Percentiles rank a stretch among this genome's conserved stretches.
Evolutionary conservation across 495 filamentous ascomycete species (phyloP).

Genomic region (Penicillium goetzii): DNA sequence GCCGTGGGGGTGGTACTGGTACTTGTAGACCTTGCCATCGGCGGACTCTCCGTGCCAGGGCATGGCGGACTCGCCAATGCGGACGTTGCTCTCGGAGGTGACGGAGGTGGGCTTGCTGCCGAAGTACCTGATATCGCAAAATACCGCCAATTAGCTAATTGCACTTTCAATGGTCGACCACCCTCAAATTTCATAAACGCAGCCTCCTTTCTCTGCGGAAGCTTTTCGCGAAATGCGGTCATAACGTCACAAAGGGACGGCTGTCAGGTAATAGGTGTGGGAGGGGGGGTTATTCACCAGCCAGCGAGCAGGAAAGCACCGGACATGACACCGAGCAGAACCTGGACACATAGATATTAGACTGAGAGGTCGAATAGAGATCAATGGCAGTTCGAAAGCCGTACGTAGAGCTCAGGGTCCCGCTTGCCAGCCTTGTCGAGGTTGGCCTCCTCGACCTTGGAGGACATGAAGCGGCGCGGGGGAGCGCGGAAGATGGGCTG

Average conservation of each 20-base stretch:
- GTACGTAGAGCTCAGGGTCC: slow-evolving; percentile 83
- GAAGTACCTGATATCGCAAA: slow-evolving; percentile 48
- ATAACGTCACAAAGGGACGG: slow-evolving; percentile 23
- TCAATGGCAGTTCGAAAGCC: slow-evolving; percentile 29
- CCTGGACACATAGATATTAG: slow-evolving; percentile 53
- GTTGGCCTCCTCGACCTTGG: slow-evolving; percentile 51
- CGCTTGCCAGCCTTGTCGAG: slow-evolving; percentile 70
- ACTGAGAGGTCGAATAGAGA: slow-evolving; percentile 8
- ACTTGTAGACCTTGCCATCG: slow-evolving; percentile 68
- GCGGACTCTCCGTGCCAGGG: slow-evolving; percentile 78
- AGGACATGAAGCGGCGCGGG: slow-evolving; percentile 47
- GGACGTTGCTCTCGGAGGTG: slow-evolving; percentile 77
- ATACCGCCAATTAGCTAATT: slow-evolving; percentile 20
- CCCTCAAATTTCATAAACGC: neutral
- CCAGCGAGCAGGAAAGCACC: slow-evolving; percentile 84
- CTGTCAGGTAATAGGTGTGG: slow-evolving; percentile 11
- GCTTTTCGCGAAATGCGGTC: neutral
- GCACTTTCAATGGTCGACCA: neutral
- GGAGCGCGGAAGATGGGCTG: slow-evolving; percentile 48
- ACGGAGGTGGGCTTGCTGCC: slow-evolving; percentile 84
- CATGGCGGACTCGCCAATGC: slow-evolving; percentile 74
- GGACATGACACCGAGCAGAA: slow-evolving; percentile 90
- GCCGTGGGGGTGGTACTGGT: slow-evolving; percentile 91
- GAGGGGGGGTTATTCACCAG: slow-evolving; percentile 60
- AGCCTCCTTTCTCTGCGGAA: neutral